phyloP scores from a whole-genome alignment of 2,329 filamentous ascomycete species.

The Arachnomyces sp. region DNA sequence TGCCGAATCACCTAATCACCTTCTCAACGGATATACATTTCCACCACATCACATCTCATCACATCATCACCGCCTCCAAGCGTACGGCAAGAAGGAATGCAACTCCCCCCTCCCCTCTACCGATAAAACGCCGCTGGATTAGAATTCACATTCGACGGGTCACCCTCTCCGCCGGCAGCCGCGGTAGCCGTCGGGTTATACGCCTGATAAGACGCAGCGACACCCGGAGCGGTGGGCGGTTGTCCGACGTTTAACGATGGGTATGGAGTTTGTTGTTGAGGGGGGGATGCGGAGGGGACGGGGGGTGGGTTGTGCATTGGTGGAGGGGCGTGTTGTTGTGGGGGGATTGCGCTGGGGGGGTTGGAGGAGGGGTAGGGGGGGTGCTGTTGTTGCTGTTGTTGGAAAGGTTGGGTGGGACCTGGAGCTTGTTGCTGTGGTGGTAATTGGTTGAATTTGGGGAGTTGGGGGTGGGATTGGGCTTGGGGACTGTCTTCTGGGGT shows the following conservation, averaged over 20 bases:
- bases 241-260: constrained; percentile 24
- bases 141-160: constrained; percentile 14
- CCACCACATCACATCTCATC: too few species aligned
- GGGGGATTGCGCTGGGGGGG: background rate
- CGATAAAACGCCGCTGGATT: constrained; percentile 35
- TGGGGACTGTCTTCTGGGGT: constrained; percentile 25
- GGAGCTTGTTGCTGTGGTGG: constrained; percentile 8
- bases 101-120: constrained; percentile 13
- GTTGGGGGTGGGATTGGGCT: constrained; percentile 9
- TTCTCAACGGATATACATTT: too few species aligned
- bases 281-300: constrained; percentile 6
- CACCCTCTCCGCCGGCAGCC: constrained; percentile 5
- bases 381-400: constrained; percentile 21
- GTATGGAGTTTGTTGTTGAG: constrained; percentile 26
- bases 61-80: too few species aligned
- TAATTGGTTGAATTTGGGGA: constrained; percentile 2
- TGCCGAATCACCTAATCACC: too few species aligned
- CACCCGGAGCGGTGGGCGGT: constrained; percentile 13
- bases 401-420: constrained; percentile 14
- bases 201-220: constrained; percentile 24
- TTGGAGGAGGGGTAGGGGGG: constrained; percentile 25
- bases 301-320: constrained; percentile 23
- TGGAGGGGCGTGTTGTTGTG: constrained; percentile 9
- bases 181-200: constrained; percentile 29
- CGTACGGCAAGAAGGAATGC: too few species aligned